Conservation (phyloP, 2,329 filamentous ascomycete species). For the Coccinonectria pachysandricola region DNA sequence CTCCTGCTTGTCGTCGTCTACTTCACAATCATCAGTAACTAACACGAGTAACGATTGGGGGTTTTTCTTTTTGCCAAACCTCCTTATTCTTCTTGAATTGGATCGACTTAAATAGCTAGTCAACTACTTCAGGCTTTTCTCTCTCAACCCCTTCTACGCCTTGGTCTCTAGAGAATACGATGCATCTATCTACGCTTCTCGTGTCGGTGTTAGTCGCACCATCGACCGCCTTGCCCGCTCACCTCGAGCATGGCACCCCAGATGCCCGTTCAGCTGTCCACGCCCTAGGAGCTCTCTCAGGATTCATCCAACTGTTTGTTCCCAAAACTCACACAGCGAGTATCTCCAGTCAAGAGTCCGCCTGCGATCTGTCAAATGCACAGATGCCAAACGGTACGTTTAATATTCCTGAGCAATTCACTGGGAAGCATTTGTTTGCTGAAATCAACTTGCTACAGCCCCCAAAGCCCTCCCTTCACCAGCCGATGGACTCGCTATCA, state of each 20-base stretch:
- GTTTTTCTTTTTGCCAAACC: slow-evolving; percentile 1
- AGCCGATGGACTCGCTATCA: slow-evolving; percentile 49
- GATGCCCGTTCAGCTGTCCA: slow-evolving; percentile 26
- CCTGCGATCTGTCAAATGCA: slow-evolving; percentile 45
- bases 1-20: too few species aligned
- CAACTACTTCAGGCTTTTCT: too few species aligned
- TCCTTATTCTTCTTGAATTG: slow-evolving; percentile 1
- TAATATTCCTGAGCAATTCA: too few species aligned
- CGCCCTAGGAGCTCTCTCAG: slow-evolving; percentile 38
- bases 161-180: too few species aligned
- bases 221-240: slow-evolving; percentile 36
- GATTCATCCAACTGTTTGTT: slow-evolving; percentile 52
- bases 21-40: too few species aligned
- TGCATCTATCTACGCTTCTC: slow-evolving; percentile 36
- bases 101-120: too few species aligned
- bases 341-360: slow-evolving; percentile 28
- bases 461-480: slow-evolving; percentile 51
- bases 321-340: slow-evolving; percentile 41
- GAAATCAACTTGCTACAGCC: slow-evolving; percentile 28
- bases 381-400: slow-evolving; percentile 39
- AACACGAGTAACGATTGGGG: too few species aligned
- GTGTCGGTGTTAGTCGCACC: slow-evolving; percentile 34
- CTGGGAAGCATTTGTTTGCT: too few species aligned
- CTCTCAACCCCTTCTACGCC: too few species aligned
- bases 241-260: slow-evolving; percentile 27